phyloP scores from a whole-genome alignment of 257 asterid species.

The Solanum sejunctum region DNA sequence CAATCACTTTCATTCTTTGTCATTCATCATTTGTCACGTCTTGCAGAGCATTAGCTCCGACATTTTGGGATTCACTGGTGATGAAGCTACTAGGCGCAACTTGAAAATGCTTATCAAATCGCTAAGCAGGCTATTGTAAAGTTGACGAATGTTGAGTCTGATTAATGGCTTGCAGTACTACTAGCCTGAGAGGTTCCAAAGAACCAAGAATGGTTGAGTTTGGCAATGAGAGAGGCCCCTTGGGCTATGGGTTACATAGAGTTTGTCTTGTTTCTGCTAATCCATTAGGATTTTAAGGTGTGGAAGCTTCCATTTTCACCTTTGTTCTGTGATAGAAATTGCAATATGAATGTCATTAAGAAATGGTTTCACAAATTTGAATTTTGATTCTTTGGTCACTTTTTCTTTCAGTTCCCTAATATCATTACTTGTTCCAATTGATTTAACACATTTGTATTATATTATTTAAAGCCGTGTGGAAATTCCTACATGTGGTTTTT shows the following conservation, averaged over 20 bases:
- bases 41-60: slow-evolving; percentile 87
- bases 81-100: slow-evolving; percentile 79
- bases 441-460: background rate
- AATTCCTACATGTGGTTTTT: background rate
- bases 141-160: background rate
- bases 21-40: background rate
- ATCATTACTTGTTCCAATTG: background rate
- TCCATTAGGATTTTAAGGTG: background rate
- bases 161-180: background rate
- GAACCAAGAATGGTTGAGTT: background rate
- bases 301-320: background rate
- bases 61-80: slow-evolving; percentile 78
- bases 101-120: slow-evolving; percentile 78
- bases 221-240: background rate
- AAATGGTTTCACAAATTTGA: background rate
- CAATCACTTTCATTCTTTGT: background rate
- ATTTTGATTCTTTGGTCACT: background rate
- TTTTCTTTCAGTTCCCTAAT: background rate
- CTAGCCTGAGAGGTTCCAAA: background rate
- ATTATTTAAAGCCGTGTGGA: background rate
- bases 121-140: slow-evolving; percentile 73
- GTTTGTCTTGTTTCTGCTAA: background rate
- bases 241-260: background rate
- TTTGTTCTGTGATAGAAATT: background rate
- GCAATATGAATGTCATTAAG: background rate